Conservation (phyloP, 106 monocot genomes). For the Dendrobium huoshanense region DNA sequence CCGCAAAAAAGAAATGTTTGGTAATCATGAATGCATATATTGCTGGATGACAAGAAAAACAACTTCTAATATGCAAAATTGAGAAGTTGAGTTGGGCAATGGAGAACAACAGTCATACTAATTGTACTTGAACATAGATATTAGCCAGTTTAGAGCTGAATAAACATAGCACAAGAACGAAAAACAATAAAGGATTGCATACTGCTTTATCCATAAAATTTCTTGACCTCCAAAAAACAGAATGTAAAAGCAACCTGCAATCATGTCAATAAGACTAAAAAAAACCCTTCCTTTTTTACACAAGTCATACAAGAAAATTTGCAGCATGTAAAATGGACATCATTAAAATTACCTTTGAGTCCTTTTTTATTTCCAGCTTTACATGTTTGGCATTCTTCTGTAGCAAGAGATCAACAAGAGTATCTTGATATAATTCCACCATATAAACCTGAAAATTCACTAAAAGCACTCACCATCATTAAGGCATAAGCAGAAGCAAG, state of each 20-base stretch:
- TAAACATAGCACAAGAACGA: background rate
- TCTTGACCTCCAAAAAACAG: background rate
- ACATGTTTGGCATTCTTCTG: conserved; percentile 64
- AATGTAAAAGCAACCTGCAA: background rate
- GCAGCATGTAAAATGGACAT: background rate
- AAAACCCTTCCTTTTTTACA: background rate
- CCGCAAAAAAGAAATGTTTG: background rate
- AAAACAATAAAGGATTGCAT: background rate
- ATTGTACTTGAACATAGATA: background rate
- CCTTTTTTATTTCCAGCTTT: conserved; percentile 91
- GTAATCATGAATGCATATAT: background rate
- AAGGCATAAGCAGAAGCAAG: background rate
- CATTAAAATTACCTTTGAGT: conserved; percentile 58
- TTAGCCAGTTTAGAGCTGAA: background rate
- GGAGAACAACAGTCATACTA: background rate
- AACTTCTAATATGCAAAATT: background rate
- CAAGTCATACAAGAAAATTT: background rate
- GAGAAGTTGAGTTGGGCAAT: background rate
- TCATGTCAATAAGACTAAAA: background rate
- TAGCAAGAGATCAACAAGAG: conserved; percentile 79
- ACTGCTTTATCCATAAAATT: background rate
- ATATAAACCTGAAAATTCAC: conserved; percentile 66
- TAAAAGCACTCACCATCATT: background rate
- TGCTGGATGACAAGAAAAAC: background rate
- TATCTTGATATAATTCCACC: conserved; percentile 98